Evolutionary conservation across 768 basidiomycete species (phyloP).

Genomic region (Pleurotus platypus): DNA sequence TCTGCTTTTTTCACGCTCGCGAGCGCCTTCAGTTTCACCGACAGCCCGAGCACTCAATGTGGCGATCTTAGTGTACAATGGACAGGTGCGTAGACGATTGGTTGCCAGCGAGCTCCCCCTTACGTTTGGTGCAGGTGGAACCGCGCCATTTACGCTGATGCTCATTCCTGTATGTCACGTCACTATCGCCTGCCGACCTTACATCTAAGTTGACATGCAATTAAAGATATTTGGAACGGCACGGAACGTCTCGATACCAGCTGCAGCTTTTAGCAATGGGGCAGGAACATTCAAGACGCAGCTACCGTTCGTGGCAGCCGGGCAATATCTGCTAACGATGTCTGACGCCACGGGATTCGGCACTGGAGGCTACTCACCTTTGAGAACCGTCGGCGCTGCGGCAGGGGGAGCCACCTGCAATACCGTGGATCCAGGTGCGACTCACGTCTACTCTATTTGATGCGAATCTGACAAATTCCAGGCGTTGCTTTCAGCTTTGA

Average conservation of each 20-base stretch:
- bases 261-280: conserved; percentile 49
- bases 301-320: conserved; percentile 35
- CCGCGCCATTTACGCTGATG: conserved; percentile 46
- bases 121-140: conserved; percentile 43
- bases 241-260: conserved; percentile 51
- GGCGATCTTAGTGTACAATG: conserved; percentile 59
- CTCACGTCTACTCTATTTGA: conserved; percentile 8
- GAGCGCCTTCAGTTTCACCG: conserved; percentile 44
- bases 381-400: conserved; percentile 47
- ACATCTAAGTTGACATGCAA: conserved; percentile 7
- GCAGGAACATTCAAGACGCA: conserved; percentile 48
- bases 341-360: conserved; percentile 71
- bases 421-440: conserved; percentile 37
- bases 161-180: conserved; percentile 46
- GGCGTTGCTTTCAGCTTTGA: conserved; percentile 43
- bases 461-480: conserved; percentile 14
- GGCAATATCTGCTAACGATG: conserved; percentile 56
- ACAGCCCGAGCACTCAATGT: conserved; percentile 50
- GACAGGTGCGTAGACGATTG: conserved; percentile 42
- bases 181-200: background rate
- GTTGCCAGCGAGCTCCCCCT: background rate
- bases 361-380: conserved; percentile 51
- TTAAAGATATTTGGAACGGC: conserved; percentile 51
- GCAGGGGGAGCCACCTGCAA: conserved; percentile 45
- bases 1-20: conserved; percentile 12